Conservation (phyloP, 768 basidiomycete species). For the Basidioascus undulatus region DNA sequence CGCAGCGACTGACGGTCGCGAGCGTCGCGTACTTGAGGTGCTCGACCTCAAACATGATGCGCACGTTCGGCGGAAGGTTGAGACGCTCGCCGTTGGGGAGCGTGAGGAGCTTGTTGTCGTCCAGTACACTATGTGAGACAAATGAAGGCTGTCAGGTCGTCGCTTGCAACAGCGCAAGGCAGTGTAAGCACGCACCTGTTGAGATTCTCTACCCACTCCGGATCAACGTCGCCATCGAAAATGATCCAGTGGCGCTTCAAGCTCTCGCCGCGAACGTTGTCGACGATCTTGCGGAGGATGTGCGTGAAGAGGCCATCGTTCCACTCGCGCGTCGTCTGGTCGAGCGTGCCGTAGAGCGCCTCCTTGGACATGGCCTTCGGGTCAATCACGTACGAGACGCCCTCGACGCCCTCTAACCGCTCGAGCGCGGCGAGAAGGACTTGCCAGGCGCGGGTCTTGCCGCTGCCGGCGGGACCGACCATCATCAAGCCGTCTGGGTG, state of each 20-base stretch:
- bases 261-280: slow-evolving; percentile 94
- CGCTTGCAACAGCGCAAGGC: neutral
- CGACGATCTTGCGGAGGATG: slow-evolving; percentile 88
- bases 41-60: slow-evolving; percentile 99
- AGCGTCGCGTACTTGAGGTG: slow-evolving; percentile 89
- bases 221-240: slow-evolving; percentile 97
- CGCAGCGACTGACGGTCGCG: slow-evolving; percentile 97
- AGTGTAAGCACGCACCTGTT: slow-evolving; percentile 79
- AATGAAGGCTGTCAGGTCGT: slow-evolving; percentile 1
- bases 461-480: slow-evolving; percentile 91
- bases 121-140: slow-evolving; percentile 46
- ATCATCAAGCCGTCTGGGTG: slow-evolving; percentile 99
- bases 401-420: slow-evolving; percentile 72
- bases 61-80: slow-evolving; percentile 83
- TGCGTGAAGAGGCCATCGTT: slow-evolving; percentile 97
- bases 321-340: slow-evolving; percentile 95
- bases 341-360: slow-evolving; percentile 84
- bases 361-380: slow-evolving; percentile 99
- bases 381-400: slow-evolving; percentile 87
- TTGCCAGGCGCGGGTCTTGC: slow-evolving; percentile 93
- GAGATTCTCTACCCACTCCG: slow-evolving; percentile 98
- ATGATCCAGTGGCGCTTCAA: slow-evolving; percentile 96
- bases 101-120: slow-evolving; percentile 93
- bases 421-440: slow-evolving; percentile 76
- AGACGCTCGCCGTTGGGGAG: slow-evolving; percentile 95